Base-by-base conservation (phyloP, 2,329 filamentous ascomycete genomes). In the Lachnellula occidentalis region DNA sequence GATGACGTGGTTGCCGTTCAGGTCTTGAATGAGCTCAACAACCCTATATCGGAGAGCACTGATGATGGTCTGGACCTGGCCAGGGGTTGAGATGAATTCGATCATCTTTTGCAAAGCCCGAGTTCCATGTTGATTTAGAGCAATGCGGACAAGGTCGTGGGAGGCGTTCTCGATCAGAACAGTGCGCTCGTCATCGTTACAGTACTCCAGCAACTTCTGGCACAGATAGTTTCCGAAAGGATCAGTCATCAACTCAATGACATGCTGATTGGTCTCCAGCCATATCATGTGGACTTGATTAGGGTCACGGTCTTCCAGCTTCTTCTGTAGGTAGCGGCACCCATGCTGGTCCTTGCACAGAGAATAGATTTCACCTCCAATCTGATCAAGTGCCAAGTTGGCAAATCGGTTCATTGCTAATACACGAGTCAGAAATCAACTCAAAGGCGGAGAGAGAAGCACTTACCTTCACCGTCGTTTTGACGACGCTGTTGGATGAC, bases 31-130 rank as follows among this genome's bases (percentile, higher is more conserved):
- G 52, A 99, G 81, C 64, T 94, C 87, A 19, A 99, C 94, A 48
- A 99, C 94, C 57, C 89, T 85, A 69, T 85, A 80, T 60, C 86
- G 82, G 49, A 99, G 80, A 14, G 94, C 90, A 52, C 87, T 79
- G 61, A 95, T 95, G 70, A 99, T 94, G 62, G 90, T 87, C 64
- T 88, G 79, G 49, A 92, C 88, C 73, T 99, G 94, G 67, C 88
- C 85, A 3, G 85, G 80, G 24, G 90, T 95, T 50, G 86, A 88
- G 67, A 99, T 89, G 70, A 90, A 95, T 73, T 99, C 94, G 62
- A 99, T 99, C 94, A 99, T 99, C 80, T 97, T 99, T 76, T 99
- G 94, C 56, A 99, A 76, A 59, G 94, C 94, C 51, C 94, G 86
- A 56, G 94, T 99, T 63, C 94, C 94, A 70, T 99, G 94, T 75